Evolutionary conservation across 2,329 filamentous ascomycete genomes (phyloP).

Genomic region (Metarhizium brunneum): DNA sequence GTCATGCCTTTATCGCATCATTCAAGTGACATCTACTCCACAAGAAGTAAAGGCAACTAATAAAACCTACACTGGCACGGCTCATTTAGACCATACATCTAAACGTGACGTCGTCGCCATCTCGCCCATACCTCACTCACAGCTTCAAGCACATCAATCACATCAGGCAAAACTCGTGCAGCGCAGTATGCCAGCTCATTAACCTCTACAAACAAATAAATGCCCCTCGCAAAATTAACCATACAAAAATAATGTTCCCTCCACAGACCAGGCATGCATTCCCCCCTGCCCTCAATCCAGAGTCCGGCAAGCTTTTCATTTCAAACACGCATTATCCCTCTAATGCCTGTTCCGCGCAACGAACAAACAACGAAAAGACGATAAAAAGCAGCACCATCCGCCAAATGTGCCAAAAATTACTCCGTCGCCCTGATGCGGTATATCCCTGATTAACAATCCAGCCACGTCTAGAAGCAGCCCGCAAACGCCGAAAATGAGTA

Average conservation of each 20-base stretch:
- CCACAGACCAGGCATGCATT: not conserved
- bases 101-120: too few species aligned
- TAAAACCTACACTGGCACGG: too few species aligned
- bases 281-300: not conserved
- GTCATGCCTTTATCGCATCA: too few species aligned
- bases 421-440: slow-evolving; percentile 3
- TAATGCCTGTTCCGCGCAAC: not conserved
- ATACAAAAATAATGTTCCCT: not conserved
- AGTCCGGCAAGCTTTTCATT: not conserved
- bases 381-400: slow-evolving; percentile 2
- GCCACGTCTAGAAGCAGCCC: slow-evolving; percentile 10
- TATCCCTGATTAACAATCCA: slow-evolving; percentile 7
- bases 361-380: not conserved
- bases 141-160: not conserved
- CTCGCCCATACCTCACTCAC: too few species aligned
- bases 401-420: slow-evolving; percentile 6
- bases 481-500: slow-evolving; percentile 13
- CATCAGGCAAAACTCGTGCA: not conserved
- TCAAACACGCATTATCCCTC: slow-evolving; percentile 1
- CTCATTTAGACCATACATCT: too few species aligned
- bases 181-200: not conserved
- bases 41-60: too few species aligned
- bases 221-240: not conserved
- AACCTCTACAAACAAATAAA: not conserved
- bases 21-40: too few species aligned